Evolutionary conservation across 2,329 filamentous ascomycete genomes (phyloP), one percentile per base, ranked within the genome.

Genomic region (Calonectria fujianensis): DNA sequence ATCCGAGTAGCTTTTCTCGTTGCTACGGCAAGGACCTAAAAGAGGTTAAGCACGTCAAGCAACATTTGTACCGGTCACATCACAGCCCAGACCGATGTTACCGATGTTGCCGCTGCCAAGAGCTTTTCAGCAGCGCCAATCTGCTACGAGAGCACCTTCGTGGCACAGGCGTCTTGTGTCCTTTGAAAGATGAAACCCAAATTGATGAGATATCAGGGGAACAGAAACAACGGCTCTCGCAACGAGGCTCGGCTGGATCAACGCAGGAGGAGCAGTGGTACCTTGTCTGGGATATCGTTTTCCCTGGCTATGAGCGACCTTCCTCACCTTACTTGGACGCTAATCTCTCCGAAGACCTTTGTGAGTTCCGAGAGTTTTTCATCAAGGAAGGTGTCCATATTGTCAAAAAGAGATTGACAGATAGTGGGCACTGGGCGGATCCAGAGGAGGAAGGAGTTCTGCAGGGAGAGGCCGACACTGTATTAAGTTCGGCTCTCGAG

Each of bases 181-280:
- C 31, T 14, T 18, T 57, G 29, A 57, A 29, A 24, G 31, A 57
- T 6, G 18, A 35, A 9, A 20, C 37, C 9, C 52, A n/a, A 10
- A 32, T 20, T 13, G 31, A 57, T n/a, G 52, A 57, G 31, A 57
- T 57, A 37, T 57, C 52, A 8, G 31, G 1, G 16, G 52, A 57
- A 24, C 52, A 57, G 52, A 57, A 57, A 57, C 8, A 13, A 13
- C 52, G 3, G 31, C 52, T 57, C 29, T 35, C 52, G 7, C 31
- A 57, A 13, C 52, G 52, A 24, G 52, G 52, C 18, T 4, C 16
- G 5, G 18, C 52, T 20, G 52, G 52, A 14, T 57, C 31, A 35
- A 57, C 52, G 31, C 52, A 57, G 18, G 52, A 57, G 52, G 52
- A 57, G 52, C 52, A 57, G 52, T 57, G 52, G 52, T 57, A 35